These are phyloP conservation scores for Cladorrhinum samala DNA, from an alignment of 495 filamentous ascomycete species.

Conservation along the genomic window DNA sequence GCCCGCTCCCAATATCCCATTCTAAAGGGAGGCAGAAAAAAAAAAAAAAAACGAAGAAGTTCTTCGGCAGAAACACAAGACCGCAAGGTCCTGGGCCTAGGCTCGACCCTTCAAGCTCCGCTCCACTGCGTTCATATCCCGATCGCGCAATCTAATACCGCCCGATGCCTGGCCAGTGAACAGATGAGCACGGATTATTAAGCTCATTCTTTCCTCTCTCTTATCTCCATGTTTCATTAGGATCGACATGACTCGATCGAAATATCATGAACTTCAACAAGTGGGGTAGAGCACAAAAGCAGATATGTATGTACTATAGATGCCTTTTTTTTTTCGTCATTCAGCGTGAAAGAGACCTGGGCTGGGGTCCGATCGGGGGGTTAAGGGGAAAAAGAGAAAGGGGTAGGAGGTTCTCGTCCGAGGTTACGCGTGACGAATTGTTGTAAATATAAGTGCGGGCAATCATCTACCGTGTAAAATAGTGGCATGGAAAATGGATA, in stretches of 20 bases:
- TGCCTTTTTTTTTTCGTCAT: background rate
- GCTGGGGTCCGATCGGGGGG: background rate
- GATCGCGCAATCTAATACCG: conserved; percentile 23
- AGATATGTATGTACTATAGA: background rate
- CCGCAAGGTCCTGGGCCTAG: background rate
- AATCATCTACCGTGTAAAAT: background rate
- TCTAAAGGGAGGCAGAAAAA: conserved; percentile 33
- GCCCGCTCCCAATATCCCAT: conserved; percentile 49
- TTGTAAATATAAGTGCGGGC: background rate
- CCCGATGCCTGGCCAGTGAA: conserved; percentile 3
- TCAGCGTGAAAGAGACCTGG: background rate
- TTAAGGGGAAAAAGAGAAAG: background rate
- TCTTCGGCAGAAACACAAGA: background rate
- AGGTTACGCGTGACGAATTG: background rate
- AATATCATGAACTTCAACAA: background rate
- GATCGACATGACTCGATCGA: conserved; percentile 2
- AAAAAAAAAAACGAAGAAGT: background rate
- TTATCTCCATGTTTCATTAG: conserved; percentile 2
- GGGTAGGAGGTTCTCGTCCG: background rate
- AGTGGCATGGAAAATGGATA: background rate
- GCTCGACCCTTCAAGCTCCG: conserved; percentile 2
- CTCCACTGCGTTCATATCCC: conserved; percentile 18
- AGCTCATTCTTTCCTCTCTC: conserved; percentile 3
- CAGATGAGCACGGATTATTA: background rate
- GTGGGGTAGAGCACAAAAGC: background rate